Conservation (phyloP, 257 asterid genomes). For the Voacanga thouarsii region DNA sequence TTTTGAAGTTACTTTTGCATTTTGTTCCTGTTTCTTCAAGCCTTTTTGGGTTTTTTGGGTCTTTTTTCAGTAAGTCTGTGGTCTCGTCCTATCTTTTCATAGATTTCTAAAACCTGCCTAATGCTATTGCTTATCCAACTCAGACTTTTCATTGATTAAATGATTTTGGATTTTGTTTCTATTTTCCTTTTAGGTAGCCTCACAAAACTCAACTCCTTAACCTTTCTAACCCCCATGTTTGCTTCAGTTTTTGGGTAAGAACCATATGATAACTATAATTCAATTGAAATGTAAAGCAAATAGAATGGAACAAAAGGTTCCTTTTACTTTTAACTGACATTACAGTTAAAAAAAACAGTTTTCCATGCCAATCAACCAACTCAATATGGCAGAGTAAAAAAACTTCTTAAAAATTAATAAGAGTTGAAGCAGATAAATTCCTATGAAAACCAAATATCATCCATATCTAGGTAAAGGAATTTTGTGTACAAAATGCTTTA, state of each 20-base stretch:
- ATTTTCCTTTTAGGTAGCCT: constrained; percentile 73
- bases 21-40: neutral
- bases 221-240: constrained; percentile 96
- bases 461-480: no score
- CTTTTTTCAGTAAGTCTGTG: neutral
- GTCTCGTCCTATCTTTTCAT: neutral
- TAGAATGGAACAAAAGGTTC: neutral
- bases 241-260: constrained; percentile 90
- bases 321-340: neutral
- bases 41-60: neutral
- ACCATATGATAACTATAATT: neutral
- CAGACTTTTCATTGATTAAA: neutral
- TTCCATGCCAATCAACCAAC: no score
- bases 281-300: neutral
- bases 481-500: no score
- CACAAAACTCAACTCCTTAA: constrained; percentile 88
- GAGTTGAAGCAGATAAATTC: no score
- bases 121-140: neutral
- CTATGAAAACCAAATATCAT: no score
- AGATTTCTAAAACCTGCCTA: neutral
- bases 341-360: no score
- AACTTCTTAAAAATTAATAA: no score
- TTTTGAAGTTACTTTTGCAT: neutral
- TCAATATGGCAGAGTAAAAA: no score
- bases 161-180: neutral